These are phyloP conservation scores for Melanomma pulvis-pyrius DNA, from an alignment of 495 filamentous ascomycete genomes.

Conservation along the genomic window DNA sequence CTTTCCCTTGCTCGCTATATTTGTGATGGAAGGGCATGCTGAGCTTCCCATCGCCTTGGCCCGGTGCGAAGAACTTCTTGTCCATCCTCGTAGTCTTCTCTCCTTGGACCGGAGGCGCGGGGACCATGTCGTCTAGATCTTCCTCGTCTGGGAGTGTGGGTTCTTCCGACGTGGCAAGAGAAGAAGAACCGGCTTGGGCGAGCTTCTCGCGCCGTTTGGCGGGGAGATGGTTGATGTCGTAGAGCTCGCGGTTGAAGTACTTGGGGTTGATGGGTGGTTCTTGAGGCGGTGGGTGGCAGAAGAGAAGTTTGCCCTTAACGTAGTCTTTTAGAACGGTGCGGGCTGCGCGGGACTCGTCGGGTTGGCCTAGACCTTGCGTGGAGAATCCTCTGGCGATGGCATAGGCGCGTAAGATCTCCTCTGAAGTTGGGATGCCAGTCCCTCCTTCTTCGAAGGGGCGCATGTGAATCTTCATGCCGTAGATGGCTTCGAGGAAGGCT, in stretches of 20 bases:
- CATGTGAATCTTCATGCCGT: conserved; percentile 84
- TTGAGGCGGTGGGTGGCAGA: conserved; percentile 83
- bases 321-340: conserved; percentile 95
- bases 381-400: conserved; percentile 86
- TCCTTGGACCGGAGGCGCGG: conserved; percentile 53
- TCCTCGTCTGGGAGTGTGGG: conserved; percentile 47
- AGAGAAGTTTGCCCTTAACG: conserved; percentile 92
- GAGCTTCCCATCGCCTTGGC: conserved; percentile 63
- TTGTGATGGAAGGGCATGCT: conserved; percentile 82
- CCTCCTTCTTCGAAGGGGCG: conserved; percentile 91
- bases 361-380: conserved; percentile 82
- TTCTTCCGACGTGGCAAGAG: conserved; percentile 41
- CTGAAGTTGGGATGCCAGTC: conserved; percentile 82
- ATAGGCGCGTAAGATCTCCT: conserved; percentile 85
- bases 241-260: conserved; percentile 87
- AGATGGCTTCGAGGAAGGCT: conserved; percentile 83
- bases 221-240: conserved; percentile 77
- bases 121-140: conserved; percentile 37
- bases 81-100: conserved; percentile 76
- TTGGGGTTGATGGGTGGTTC: conserved; percentile 64
- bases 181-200: conserved; percentile 34
- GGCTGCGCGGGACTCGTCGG: conserved; percentile 90
- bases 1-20: conserved; percentile 83
- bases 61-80: conserved; percentile 79
- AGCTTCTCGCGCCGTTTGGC: conserved; percentile 66